Base-by-base conservation (phyloP, 78 protist species). In the Emiliania huxleyi region DNA sequence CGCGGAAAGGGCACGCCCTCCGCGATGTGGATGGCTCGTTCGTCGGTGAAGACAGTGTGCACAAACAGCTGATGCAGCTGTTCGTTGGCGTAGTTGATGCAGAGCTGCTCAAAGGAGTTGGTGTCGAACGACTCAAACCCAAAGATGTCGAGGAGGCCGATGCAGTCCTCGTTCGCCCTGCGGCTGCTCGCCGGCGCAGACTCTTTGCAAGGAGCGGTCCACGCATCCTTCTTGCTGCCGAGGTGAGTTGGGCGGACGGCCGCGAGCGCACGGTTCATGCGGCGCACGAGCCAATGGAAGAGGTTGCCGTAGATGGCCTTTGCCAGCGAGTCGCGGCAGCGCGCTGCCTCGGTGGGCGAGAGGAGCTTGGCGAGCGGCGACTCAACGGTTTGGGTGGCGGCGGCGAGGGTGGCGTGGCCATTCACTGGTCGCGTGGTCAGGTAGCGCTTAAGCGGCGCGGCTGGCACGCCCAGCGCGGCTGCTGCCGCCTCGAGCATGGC, bases 111-210 rank as follows among this genome's bases (percentile, higher is more conserved):
- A 38, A 96, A 52, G 33, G 91, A 91, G 81, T 95, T 93, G 35
- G 29, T 35, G 46, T 87, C 90, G 91, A 97, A 97, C 45, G 90
- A 91, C 96, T 99, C 99, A 40, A 99, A 99, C 22, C 99, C 99
- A 81, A 97, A 99, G 71, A 98, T 98, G 90, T 99, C 99, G 52
- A 99, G 95, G 18, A 98, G 88, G 56, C 98, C 96, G 73, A 97
- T 55, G 77, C 6, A 33, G 37, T 21, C 15, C 42, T 33, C 77
- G 23, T 11, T 5, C 15, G 38, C 85, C 19, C 5, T 71, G 37
- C 40, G 15, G 18, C 18, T 29, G 81, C 37, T 5, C n/a, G n/a
- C n/a, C n/a, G n/a, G n/a, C n/a, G n/a, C n/a, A n/a, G n/a, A n/a
- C n/a, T n/a, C n/a, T n/a, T n/a, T n/a, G n/a, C n/a, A n/a, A n/a